A percentile compares a stretch with the other conserved stretches of the same genome.
These are phyloP conservation scores for Coemansia sp. DNA, from an alignment of 192 early-diverging fungal species.

Conservation along the genomic window DNA sequence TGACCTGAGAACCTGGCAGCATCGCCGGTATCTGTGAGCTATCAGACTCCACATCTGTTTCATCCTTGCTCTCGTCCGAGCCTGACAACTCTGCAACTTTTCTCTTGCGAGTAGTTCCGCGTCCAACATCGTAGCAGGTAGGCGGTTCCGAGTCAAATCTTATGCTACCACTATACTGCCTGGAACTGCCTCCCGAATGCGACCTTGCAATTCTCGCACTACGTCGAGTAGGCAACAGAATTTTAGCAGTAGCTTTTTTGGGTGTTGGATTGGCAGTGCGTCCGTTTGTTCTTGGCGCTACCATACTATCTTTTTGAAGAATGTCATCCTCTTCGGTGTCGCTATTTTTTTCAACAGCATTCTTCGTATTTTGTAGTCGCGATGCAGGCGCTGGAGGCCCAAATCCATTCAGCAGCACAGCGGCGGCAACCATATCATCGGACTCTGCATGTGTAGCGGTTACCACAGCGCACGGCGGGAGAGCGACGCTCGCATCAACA, in stretches of 20 bases:
- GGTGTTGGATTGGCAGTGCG: too few species aligned
- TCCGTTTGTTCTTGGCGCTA: too few species aligned
- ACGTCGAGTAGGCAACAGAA: slow-evolving; percentile 2
- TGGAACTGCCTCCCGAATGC: not conserved
- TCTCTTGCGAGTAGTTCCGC: not conserved
- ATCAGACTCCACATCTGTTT: not conserved
- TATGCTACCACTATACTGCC: not conserved
- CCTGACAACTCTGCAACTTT: slow-evolving; percentile 1
- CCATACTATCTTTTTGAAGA: too few species aligned
- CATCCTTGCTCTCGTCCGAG: not conserved
- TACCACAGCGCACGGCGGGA: not conserved
- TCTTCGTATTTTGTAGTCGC: too few species aligned
- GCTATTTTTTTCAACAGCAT: too few species aligned
- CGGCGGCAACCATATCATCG: not conserved
- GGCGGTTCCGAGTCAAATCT: not conserved
- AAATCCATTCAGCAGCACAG: too few species aligned
- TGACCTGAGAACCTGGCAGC: not conserved
- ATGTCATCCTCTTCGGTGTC: too few species aligned
- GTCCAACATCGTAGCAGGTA: not conserved
- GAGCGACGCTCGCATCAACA: not conserved
- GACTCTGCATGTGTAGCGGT: too few species aligned
- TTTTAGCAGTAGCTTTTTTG: not conserved
- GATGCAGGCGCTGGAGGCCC: too few species aligned
- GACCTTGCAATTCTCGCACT: not conserved
- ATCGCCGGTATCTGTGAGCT: not conserved